Conservation (phyloP, 495 filamentous ascomycete species). For the Chaetomium fimeti region DNA sequence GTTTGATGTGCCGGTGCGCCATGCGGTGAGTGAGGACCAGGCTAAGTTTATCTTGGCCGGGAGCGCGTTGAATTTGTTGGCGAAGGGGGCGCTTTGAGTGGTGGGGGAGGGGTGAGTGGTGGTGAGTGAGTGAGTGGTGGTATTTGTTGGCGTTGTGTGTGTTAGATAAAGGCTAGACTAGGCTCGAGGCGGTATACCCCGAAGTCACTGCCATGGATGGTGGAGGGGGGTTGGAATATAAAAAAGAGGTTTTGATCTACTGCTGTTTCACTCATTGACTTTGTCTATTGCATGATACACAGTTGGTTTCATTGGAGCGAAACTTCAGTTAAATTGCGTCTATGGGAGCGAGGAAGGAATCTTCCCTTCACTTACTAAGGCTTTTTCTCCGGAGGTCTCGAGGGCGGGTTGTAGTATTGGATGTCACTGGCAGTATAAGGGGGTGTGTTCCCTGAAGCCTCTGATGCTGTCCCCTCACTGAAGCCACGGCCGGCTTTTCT, state of each 20-base stretch:
- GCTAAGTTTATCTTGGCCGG: constrained; percentile 87
- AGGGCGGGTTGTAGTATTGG: too few relatives aligned
- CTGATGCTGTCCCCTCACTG: not conserved
- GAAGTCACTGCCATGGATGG: not conserved
- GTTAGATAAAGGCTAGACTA: not conserved
- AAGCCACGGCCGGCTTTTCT: constrained; percentile 7
- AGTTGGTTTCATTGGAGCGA: not conserved
- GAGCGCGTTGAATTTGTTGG: constrained; percentile 86
- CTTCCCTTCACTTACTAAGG: not conserved
- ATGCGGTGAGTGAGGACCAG: constrained; percentile 84
- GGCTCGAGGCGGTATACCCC: not conserved
- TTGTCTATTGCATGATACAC: not conserved
- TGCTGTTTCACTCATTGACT: not conserved
- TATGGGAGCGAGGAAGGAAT: too few relatives aligned
- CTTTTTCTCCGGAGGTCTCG: not conserved
- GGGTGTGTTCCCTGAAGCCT: too few relatives aligned
- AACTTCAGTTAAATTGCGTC: too few relatives aligned
- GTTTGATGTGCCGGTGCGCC: constrained; percentile 62
- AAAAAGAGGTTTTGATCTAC: not conserved
- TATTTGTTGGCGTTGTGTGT: too few relatives aligned
- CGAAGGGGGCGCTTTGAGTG: constrained; percentile 43
- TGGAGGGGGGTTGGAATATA: not conserved
- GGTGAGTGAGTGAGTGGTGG: too few relatives aligned
- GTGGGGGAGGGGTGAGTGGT: not conserved
- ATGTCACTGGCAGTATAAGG: too few relatives aligned